These are phyloP conservation scores for Xylariaceae sp. DNA, from an alignment of 2,329 filamentous ascomycete species.

Conservation along the genomic window DNA sequence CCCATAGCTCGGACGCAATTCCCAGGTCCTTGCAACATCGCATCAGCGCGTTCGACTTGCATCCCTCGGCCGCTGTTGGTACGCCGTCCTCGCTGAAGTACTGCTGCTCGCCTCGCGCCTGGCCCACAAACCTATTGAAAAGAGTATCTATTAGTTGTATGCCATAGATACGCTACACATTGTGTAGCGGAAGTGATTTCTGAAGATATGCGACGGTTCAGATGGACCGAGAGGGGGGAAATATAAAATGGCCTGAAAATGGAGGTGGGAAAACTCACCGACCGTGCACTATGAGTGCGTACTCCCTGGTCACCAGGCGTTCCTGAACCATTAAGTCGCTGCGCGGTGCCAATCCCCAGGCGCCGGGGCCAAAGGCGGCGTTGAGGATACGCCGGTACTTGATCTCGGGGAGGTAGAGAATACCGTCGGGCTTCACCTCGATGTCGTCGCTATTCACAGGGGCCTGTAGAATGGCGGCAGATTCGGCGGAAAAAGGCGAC, in stretches of 20 bases:
- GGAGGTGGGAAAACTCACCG: slow-evolving; percentile 54
- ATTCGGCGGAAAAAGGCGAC: slow-evolving; percentile 65
- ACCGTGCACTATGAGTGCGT: slow-evolving; percentile 83
- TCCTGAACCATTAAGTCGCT: slow-evolving; percentile 82
- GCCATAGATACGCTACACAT: background rate
- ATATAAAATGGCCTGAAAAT: background rate
- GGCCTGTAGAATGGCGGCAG: slow-evolving; percentile 62
- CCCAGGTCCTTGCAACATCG: slow-evolving; percentile 98
- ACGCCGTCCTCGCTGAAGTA: slow-evolving; percentile 90
- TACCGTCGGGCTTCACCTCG: slow-evolving; percentile 96
- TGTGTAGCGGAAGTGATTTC: background rate
- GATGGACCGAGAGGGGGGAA: background rate
- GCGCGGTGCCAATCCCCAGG: slow-evolving; percentile 88
- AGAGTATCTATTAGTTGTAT: slow-evolving; percentile 8
- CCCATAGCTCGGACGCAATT: slow-evolving; percentile 93
- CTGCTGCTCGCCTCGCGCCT: slow-evolving; percentile 89
- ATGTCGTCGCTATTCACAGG: slow-evolving; percentile 70
- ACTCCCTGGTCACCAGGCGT: slow-evolving; percentile 80
- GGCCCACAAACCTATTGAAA: slow-evolving; percentile 69
- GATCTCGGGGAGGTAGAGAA: slow-evolving; percentile 95
- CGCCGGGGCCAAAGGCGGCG: slow-evolving; percentile 86
- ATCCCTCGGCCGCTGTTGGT: slow-evolving; percentile 90
- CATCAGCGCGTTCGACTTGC: slow-evolving; percentile 96
- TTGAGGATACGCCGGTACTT: slow-evolving; percentile 93
- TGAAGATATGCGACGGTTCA: background rate